Evolutionary conservation across 495 filamentous ascomycete species (phyloP), one percentile per base, ranked within the genome.

Genomic region (Xylaria longipes): DNA sequence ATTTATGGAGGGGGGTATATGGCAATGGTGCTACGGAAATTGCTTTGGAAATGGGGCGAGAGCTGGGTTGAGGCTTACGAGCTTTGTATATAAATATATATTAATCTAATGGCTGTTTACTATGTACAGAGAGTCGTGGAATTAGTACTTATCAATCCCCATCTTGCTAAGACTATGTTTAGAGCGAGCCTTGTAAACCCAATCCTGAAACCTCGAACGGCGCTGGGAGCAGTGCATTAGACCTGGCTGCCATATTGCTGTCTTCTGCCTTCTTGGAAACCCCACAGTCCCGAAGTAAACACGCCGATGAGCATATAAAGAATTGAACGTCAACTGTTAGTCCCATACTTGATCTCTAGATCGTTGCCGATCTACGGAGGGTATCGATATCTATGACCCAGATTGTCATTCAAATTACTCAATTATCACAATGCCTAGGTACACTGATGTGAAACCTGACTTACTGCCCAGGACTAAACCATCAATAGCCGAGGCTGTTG

Each of bases 1-100:
- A 29, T 29, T 29, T 29, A 25, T 25, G 60, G 11, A 29, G 22
- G 17, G 11, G 2, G 31, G 12, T 2, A 37, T 12, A 20, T 63
- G 60, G 9, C 39, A 27, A 52, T 37, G 63, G 20, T 45, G 31
- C 22, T 7, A 27, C 22, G 14, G 9, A 31, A 8, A 31, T 15
- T n/a, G 61, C 5, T 20, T 25, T 37, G 14, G 5, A 29, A n/a
- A 65, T 35, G 31, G 3, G 1, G 52, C 3, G 7, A 1, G 27
- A 29, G 9, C 3, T 35, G 25, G 62, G 62, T 22, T n/a, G 20
- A 27, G n/a, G 31, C 17, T 22, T 15, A 31, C 52, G 46, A 22
- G 45, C 17, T 35, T 39, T 52, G 63, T 66, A 52, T 17, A 66
- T 66, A 66, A 43, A 11, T 4, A 52, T 52, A 22, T 52, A n/a